A percentile compares a stretch with the other conserved stretches of the same genome.
Conservation (phyloP, 2,329 filamentous ascomycete species). For the Lasiodiplodia sp. region DNA sequence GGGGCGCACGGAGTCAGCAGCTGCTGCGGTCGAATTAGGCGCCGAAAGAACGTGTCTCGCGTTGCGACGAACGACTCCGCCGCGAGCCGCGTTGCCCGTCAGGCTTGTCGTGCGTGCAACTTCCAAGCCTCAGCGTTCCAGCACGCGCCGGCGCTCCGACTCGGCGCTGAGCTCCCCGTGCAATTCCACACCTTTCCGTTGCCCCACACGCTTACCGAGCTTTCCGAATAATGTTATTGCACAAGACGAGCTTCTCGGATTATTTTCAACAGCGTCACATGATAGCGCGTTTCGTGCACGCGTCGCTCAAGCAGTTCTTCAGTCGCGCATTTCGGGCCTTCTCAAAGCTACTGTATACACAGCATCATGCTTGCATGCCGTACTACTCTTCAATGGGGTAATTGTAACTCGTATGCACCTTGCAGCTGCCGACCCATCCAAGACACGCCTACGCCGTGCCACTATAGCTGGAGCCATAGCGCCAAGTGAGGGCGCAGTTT, state of each 20-base stretch:
- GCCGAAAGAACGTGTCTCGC: not conserved
- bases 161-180: conserved; percentile 2
- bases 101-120: not conserved
- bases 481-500: not conserved
- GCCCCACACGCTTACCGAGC: conserved; percentile 2
- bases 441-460: not conserved
- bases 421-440: no score
- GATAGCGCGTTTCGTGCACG: not conserved
- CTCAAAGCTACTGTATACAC: not conserved
- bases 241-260: not conserved
- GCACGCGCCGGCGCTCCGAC: conserved; percentile 3
- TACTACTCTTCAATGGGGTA: not conserved
- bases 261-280: not conserved
- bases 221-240: not conserved
- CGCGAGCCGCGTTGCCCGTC: conserved; percentile 18
- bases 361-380: no score
- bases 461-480: not conserved
- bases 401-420: not conserved
- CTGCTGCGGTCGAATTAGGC: conserved; percentile 11
- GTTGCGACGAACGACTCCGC: conserved; percentile 10
- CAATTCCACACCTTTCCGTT: not conserved
- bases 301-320: not conserved
- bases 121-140: conserved; percentile 14
- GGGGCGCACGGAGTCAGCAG: not conserved
- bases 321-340: not conserved